phyloP scores from a whole-genome alignment of 2,329 filamentous ascomycete species.

The Incumbomyces delicatus region DNA sequence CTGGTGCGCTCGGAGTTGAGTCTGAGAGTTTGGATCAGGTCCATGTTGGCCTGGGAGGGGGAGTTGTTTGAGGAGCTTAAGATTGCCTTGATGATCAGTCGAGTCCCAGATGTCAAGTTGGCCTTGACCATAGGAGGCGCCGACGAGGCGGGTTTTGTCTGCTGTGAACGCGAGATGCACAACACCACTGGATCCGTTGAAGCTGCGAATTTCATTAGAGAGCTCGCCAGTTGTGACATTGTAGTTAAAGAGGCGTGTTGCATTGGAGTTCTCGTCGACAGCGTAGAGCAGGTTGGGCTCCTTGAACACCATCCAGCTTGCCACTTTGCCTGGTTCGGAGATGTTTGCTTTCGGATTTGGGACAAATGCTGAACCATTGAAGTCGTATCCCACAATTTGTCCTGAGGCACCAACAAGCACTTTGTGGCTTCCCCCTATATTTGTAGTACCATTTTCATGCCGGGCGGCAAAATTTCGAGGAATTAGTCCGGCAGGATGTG shows the following conservation, averaged over 20 bases:
- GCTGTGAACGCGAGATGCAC: not conserved
- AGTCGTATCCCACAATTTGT: not conserved
- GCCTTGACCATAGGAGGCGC: not conserved
- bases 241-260: conserved; percentile 1
- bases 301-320: conserved; percentile 6
- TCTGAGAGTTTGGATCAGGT: conserved; percentile 39
- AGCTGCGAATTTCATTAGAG: not conserved
- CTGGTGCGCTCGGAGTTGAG: conserved; percentile 54
- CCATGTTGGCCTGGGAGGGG: conserved; percentile 25
- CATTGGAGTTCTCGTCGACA: conserved; percentile 1
- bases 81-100: not conserved
- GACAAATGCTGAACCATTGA: not conserved
- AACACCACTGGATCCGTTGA: not conserved
- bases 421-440: not conserved
- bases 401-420: not conserved
- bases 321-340: not conserved
- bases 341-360: conserved; percentile 1
- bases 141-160: not conserved
- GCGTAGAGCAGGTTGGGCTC: conserved; percentile 3
- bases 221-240: not conserved
- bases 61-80: conserved; percentile 18
- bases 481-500: not conserved
- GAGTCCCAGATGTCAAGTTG: conserved; percentile 4
- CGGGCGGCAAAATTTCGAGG: not conserved
- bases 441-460: not conserved